These are phyloP conservation scores for Xerocomellus amylosporus DNA, from an alignment of 768 basidiomycete species.

Conservation along the genomic window DNA sequence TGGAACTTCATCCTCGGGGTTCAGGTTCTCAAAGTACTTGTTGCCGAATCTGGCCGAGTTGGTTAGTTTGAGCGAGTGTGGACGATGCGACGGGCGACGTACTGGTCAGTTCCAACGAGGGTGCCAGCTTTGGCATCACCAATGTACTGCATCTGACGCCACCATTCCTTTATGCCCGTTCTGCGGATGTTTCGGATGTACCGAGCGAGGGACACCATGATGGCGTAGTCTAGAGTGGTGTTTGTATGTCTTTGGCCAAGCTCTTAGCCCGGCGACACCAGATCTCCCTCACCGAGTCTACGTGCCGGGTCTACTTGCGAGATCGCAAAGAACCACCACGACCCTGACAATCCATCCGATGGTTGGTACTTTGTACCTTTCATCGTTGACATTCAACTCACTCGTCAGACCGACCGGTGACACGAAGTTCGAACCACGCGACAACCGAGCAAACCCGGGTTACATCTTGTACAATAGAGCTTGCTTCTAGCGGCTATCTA, in stretches of 20 bases:
- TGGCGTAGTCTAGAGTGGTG: slow-evolving; percentile 4
- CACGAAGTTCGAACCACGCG: too few relatives aligned
- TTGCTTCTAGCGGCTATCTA: background rate
- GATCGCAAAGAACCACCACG: too few relatives aligned
- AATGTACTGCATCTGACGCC: slow-evolving; percentile 89
- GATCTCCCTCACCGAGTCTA: too few relatives aligned
- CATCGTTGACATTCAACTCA: too few relatives aligned
- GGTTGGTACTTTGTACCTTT: too few relatives aligned
- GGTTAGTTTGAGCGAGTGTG: slow-evolving; percentile 3
- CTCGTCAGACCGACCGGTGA: too few relatives aligned
- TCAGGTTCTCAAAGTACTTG: slow-evolving; percentile 89
- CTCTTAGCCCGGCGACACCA: too few relatives aligned
- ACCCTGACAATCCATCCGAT: too few relatives aligned
- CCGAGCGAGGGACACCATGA: slow-evolving; percentile 71
- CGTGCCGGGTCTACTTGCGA: too few relatives aligned
- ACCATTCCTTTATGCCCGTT: slow-evolving; percentile 83
- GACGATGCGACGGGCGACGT: slow-evolving; percentile 32
- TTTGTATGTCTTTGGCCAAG: slow-evolving; percentile 27
- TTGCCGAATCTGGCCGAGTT: slow-evolving; percentile 76
- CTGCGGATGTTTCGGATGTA: slow-evolving; percentile 74
- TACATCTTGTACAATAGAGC: background rate
- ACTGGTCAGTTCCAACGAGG: slow-evolving; percentile 80
- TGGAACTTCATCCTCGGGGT: slow-evolving; percentile 83
- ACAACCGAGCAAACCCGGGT: too few relatives aligned
- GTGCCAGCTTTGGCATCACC: slow-evolving; percentile 89